Base-by-base conservation (phyloP, 345 rosid species). In the Brassica nigra region DNA sequence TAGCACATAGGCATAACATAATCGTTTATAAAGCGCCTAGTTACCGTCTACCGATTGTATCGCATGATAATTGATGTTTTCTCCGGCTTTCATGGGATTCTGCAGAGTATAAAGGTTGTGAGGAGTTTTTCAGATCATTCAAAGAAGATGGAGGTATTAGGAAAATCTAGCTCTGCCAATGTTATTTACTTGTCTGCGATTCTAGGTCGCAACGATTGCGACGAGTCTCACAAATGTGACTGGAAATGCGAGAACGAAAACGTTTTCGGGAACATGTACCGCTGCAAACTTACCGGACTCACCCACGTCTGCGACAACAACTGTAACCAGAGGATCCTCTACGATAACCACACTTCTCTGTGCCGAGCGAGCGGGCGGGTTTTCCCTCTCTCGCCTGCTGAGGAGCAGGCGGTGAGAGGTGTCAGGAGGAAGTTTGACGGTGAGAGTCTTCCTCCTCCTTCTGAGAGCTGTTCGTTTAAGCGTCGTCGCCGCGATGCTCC, bases 261-360 rank as follows among this genome's bases (percentile, higher is more conserved):
- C 77, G 88, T 93, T 14, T 88, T 90, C 68, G 99, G 96, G 77
- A 95, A 95, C 85, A 90, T 95, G 93, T 93, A 86, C 80, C 91
- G 86, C 83, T 91, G 99, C 90, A 93, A 90, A 86, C 86, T 93
- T 84, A 95, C 98, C 33, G 96, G 93, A 27, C 83, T 91, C 49
- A 91, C 97, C 64, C 98, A 95, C 86, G 91, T 95, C 84, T 95
- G 99, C 83, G 99, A 95, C 97, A 95, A 91, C 94, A 93, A 95
- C 80, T 95, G 99, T 84, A 81, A 95, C 88, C 99, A 93, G 96
- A 66, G 98, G 85, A 95, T 95, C 82, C 81, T 95, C 86, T 95
- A 93, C 80, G 99, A 95, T 87, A 95, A 95, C 76, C 97, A 92
- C 77, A 90, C 83, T 83, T 91, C 96, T 47, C 72, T 95, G 70